Conservation (phyloP, 345 rosid genomes). For the Rhodamnia argentea region DNA sequence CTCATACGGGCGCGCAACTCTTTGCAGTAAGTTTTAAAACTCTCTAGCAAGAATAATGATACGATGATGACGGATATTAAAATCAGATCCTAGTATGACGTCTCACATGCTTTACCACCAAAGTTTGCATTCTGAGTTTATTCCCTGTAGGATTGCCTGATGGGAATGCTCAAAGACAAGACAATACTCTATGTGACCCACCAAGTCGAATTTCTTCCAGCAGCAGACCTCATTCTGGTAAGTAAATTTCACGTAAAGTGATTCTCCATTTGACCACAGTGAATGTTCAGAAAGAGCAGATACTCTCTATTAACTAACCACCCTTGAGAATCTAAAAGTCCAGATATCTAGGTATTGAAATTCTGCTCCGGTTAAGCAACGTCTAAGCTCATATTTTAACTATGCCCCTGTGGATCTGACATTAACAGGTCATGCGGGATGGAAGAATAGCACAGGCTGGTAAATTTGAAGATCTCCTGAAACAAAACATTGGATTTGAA, state of each 20-base stretch:
- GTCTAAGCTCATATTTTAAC: neutral
- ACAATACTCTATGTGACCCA: slow-evolving; percentile 82
- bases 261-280: neutral
- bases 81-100: neutral
- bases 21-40: slow-evolving; percentile 36
- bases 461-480: slow-evolving; percentile 54
- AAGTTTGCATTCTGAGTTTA: neutral
- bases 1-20: slow-evolving; percentile 89
- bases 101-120: neutral
- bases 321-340: neutral
- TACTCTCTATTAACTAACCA: too few species aligned
- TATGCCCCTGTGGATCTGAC: neutral
- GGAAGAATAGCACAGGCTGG: slow-evolving; percentile 89
- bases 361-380: neutral
- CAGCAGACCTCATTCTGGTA: slow-evolving; percentile 92
- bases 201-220: slow-evolving; percentile 96
- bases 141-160: slow-evolving; percentile 63
- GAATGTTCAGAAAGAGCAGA: neutral
- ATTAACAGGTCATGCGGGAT: slow-evolving; percentile 74
- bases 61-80: neutral
- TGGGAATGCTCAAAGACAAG: slow-evolving; percentile 73
- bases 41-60: neutral
- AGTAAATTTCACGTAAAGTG: slow-evolving; percentile 5
- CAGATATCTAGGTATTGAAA: neutral
- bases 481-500: slow-evolving; percentile 81